Base-by-base conservation (phyloP, 257 asterid species). In the Solanum dulcamara region DNA sequence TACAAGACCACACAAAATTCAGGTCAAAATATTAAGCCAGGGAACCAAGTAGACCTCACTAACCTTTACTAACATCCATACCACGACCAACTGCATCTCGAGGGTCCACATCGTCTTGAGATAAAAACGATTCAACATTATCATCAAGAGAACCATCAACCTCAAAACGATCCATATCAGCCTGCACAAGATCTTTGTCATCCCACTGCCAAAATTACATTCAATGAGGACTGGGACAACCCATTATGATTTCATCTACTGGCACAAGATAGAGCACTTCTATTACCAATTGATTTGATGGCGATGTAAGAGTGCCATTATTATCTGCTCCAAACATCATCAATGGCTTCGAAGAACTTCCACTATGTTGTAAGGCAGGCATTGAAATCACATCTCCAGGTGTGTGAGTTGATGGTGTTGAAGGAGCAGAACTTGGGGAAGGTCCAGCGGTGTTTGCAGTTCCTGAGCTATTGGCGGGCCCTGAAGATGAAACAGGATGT, bases 391-490 rank as follows among this genome's bases (percentile, higher is more conserved):
- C 97, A 86, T 97, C 99, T 81, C 99, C 98, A 17, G 99, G 94
- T 7, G 99, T 97, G 85, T 97, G 99, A 70, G 98, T 94, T 20
- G 99, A 97, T 44, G 99, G 99, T 13, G 99, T 97, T 30, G 99
- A 97, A 81, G 99, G 99, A 64, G 98, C 98, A 18, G 99, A 97
- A 90, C 99, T 92, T 74, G 99, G 99, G 84, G 99, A 97, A 10
- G 99, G 99, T 59, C 98, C 99, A 28, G 99, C 97, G 0, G 99
- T 97, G 90, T 97, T 97, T 46, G 95, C 98, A 55, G 99, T 97
- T 80, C 99, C 99, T 5, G 99, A 91, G 92, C 99, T 97, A 88
- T 97, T 97, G 33, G 98, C 99, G 13, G 98, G 99, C 35, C 99
- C 98, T 10, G 99, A 95, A 85, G 99, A 97, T 83, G 98, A 87